phyloP scores from a whole-genome alignment of 495 filamentous ascomycete genomes.

The Friedmanniomyces simplex region DNA sequence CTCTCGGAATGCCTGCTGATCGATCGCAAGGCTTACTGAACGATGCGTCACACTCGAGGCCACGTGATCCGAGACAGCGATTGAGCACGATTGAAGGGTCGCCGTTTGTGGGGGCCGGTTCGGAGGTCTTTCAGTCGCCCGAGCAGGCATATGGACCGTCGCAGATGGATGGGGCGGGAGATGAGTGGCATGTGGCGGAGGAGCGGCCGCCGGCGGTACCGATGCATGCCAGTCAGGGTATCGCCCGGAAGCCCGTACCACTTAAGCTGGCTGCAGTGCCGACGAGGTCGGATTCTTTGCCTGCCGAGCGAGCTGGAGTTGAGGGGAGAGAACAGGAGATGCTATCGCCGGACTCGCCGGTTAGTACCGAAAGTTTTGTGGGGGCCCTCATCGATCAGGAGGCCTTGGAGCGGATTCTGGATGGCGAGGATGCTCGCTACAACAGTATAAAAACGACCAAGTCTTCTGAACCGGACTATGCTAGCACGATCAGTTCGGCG shows the following conservation, averaged over 20 bases:
- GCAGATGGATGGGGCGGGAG: neutral
- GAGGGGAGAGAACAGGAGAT: neutral
- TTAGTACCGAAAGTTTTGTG: slow-evolving; percentile 8
- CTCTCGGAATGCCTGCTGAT: slow-evolving; percentile 17
- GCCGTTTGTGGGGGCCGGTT: slow-evolving; percentile 23
- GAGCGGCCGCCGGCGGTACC: neutral
- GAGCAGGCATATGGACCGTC: slow-evolving; percentile 1
- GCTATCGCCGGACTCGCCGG: slow-evolving; percentile 9
- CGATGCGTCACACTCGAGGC: neutral
- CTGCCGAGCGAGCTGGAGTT: neutral
- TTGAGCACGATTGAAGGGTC: slow-evolving; percentile 33
- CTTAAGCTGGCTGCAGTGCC: neutral
- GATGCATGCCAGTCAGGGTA: slow-evolving; percentile 31
- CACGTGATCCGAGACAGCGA: slow-evolving; percentile 18
- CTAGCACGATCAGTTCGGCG: slow-evolving; percentile 29
- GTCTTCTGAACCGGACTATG: slow-evolving; percentile 33
- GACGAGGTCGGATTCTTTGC: neutral
- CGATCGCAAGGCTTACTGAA: slow-evolving; percentile 18
- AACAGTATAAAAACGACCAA: slow-evolving; percentile 8
- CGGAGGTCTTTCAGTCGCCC: slow-evolving; percentile 5
- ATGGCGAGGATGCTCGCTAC: slow-evolving; percentile 1
- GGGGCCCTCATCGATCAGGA: slow-evolving; percentile 13
- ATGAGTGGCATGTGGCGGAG: neutral
- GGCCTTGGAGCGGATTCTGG: slow-evolving; percentile 12
- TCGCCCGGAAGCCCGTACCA: slow-evolving; percentile 59